Evolutionary conservation across 2,329 filamentous ascomycete genomes (phyloP).

Genomic region (Verticillium zaregamsianum): DNA sequence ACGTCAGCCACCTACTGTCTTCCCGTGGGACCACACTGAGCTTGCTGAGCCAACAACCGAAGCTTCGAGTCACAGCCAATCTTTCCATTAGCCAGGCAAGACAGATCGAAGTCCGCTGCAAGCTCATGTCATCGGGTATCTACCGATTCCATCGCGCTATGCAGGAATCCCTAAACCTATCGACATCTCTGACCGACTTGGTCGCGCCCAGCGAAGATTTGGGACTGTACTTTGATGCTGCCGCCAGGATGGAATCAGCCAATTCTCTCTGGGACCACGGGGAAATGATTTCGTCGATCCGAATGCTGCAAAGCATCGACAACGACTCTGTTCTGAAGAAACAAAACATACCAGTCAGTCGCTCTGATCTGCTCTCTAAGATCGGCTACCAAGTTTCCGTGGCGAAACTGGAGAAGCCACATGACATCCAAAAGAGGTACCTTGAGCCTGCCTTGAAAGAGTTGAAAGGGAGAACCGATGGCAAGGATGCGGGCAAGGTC

Average conservation of each 20-base stretch:
- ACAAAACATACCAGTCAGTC: conserved; percentile 68
- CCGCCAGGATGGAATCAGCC: conserved; percentile 76
- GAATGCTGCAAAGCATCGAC: conserved; percentile 76
- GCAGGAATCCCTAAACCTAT: conserved; percentile 82
- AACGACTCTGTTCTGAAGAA: conserved; percentile 56
- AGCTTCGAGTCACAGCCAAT: conserved; percentile 56
- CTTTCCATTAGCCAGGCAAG: conserved; percentile 61
- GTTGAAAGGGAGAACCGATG: conserved; percentile 63
- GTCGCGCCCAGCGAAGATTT: conserved; percentile 63
- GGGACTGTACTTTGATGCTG: conserved; percentile 73
- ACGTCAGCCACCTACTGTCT: conserved; percentile 76
- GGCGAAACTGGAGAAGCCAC: conserved; percentile 85
- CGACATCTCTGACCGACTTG: conserved; percentile 77
- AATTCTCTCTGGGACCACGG: conserved; percentile 93
- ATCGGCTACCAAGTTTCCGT: conserved; percentile 86
- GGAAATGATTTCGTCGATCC: conserved; percentile 83
- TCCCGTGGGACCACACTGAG: conserved; percentile 81
- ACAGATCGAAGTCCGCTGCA: conserved; percentile 70
- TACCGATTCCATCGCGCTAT: conserved; percentile 76
- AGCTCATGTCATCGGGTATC: conserved; percentile 70
- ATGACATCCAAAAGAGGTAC: conserved; percentile 83
- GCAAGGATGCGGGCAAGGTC: conserved; percentile 76
- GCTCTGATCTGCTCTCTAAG: conserved; percentile 78
- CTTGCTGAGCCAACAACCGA: conserved; percentile 66
- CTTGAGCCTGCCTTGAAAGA: conserved; percentile 80